Evolutionary conservation across 495 filamentous ascomycete species (phyloP).

Genomic region (Bacidia rubella): DNA sequence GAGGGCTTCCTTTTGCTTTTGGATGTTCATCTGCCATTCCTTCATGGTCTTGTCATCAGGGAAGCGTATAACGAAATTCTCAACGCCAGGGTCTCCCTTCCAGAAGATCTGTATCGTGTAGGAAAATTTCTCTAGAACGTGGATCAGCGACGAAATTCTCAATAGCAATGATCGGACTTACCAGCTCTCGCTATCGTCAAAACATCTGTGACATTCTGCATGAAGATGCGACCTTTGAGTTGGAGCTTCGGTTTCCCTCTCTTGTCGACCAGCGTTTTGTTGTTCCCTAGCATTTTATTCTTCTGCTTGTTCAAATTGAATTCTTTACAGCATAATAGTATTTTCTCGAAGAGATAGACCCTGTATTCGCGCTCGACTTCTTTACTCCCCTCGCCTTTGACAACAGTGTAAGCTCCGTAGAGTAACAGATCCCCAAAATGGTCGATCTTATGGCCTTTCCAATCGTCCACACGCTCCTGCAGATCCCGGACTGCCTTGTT

Average conservation of each 20-base stretch:
- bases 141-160: neutral
- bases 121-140: constrained; percentile 32
- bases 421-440: constrained; percentile 80
- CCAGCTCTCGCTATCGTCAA: constrained; percentile 70
- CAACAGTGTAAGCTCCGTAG: constrained; percentile 84
- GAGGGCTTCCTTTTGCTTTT: constrained; percentile 33
- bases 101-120: constrained; percentile 97
- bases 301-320: constrained; percentile 75
- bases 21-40: constrained; percentile 62
- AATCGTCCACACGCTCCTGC: constrained; percentile 79
- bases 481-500: constrained; percentile 69
- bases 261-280: constrained; percentile 56
- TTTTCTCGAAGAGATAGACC: constrained; percentile 92
- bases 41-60: constrained; percentile 80
- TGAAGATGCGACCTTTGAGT: constrained; percentile 94
- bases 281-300: constrained; percentile 49
- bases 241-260: constrained; percentile 73
- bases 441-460: constrained; percentile 85
- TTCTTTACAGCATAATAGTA: constrained; percentile 96
- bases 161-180: constrained; percentile 28
- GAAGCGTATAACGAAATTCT: constrained; percentile 92
- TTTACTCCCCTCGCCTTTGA: constrained; percentile 67
- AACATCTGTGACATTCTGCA: constrained; percentile 96
- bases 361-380: constrained; percentile 90
- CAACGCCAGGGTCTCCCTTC: constrained; percentile 92